A percentile compares a stretch with the other conserved stretches of the same genome.
Evolutionary conservation across 441 rosid genomes (phyloP).

Genomic region (Arabidopsis lyrata): DNA sequence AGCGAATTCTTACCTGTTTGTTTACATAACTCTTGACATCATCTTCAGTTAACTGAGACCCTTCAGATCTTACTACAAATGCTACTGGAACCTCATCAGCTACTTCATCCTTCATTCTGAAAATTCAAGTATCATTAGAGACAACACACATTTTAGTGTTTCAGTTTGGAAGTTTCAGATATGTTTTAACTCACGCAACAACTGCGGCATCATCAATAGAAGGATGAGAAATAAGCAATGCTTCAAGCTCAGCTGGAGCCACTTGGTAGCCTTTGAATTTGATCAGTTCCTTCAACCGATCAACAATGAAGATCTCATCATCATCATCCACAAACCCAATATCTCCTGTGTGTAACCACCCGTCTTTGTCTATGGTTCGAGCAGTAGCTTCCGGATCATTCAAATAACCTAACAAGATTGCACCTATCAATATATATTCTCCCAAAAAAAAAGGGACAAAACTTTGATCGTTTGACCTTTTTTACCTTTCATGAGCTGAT

Average conservation of each 20-base stretch:
- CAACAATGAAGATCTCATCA: constrained; percentile 84
- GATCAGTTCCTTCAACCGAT: constrained; percentile 80
- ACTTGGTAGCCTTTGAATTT: constrained; percentile 91
- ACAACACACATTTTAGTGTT: neutral
- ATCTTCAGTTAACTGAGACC: constrained; percentile 57
- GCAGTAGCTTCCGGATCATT: constrained; percentile 76
- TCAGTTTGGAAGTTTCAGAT: neutral
- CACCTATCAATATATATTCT: constrained; percentile 2
- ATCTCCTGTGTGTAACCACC: constrained; percentile 90
- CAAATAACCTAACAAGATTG: constrained; percentile 55
- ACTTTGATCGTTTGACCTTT: constrained; percentile 40
- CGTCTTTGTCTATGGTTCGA: constrained; percentile 71
- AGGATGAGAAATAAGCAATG: constrained; percentile 70
- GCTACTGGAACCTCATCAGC: constrained; percentile 66
- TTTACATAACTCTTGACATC: constrained; percentile 65
- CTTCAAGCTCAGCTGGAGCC: constrained; percentile 91
- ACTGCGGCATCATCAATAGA: constrained; percentile 77
- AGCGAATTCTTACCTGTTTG: constrained; percentile 50
- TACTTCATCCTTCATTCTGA: constrained; percentile 60
- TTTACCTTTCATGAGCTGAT: constrained; percentile 90
- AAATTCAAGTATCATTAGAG: constrained; percentile 7
- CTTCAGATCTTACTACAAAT: constrained; percentile 54
- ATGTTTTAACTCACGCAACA: constrained; percentile 65
- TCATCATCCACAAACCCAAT: constrained; percentile 80
- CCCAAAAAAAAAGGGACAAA: neutral